Conservation (phyloP, 306 rosid species). For the Malus fusca region DNA sequence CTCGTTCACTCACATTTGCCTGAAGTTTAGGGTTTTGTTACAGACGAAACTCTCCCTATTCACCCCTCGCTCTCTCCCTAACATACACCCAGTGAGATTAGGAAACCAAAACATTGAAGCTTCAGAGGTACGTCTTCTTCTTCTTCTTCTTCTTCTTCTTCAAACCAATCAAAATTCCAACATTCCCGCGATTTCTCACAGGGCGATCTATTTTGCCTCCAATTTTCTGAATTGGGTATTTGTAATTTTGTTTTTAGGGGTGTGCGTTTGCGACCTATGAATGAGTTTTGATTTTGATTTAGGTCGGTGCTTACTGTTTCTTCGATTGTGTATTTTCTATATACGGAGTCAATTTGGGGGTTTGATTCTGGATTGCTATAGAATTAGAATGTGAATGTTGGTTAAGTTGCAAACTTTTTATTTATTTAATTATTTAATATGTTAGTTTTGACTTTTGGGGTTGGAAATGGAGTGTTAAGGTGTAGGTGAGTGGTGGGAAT, state of each 20-base stretch:
- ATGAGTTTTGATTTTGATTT: conserved; percentile 30
- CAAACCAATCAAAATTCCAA: conserved; percentile 25
- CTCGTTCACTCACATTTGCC: conserved; percentile 18
- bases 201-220: conserved; percentile 23
- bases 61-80: neutral
- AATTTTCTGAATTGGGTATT: conserved; percentile 15
- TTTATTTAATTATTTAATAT: neutral
- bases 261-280: conserved; percentile 33
- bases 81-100: neutral
- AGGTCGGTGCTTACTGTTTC: conserved; percentile 31
- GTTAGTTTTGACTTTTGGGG: conserved; percentile 3
- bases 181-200: conserved; percentile 20
- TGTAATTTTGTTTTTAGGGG: conserved; percentile 30
- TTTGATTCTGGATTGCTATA: conserved; percentile 14
- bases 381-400: conserved; percentile 36
- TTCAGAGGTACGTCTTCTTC: conserved; percentile 40
- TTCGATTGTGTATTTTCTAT: conserved; percentile 10
- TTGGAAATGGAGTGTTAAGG: conserved; percentile 28
- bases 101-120: neutral
- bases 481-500: conserved; percentile 10
- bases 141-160: conserved; percentile 1
- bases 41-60: conserved; percentile 4
- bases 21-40: conserved; percentile 24
- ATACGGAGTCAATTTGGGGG: conserved; percentile 33
- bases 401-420: conserved; percentile 19